Conservation (phyloP, 1,284 basidiomycete genomes). For the Ustanciosporium gigantosporum region DNA sequence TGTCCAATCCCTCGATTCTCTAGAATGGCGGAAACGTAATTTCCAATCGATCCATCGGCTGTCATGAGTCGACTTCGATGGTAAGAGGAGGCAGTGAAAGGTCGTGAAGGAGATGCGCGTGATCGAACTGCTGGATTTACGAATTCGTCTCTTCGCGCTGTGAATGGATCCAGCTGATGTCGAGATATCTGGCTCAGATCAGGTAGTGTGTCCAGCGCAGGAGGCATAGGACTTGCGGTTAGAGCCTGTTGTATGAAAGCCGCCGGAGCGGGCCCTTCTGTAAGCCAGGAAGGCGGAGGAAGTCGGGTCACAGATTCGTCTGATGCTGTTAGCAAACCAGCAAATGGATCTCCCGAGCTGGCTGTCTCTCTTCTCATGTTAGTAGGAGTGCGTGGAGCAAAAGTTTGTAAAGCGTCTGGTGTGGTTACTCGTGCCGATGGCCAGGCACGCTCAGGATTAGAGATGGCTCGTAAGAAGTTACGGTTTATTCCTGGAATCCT, state of each 20-base stretch:
- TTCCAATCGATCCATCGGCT: conserved; percentile 21
- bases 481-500: conserved; percentile 32
- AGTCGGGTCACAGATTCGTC: not conserved
- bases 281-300: not conserved
- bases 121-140: not conserved
- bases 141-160: not conserved
- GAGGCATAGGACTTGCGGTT: too few relatives aligned
- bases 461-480: too few relatives aligned
- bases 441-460: too few relatives aligned
- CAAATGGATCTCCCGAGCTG: not conserved
- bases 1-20: conserved; percentile 67
- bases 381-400: too few relatives aligned
- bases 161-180: too few relatives aligned
- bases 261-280: not conserved
- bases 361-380: too few relatives aligned
- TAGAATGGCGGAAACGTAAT: conserved; percentile 34
- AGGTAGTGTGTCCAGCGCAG: too few relatives aligned
- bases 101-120: conserved; percentile 2
- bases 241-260: not conserved
- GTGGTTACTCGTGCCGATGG: too few relatives aligned
- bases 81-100: conserved; percentile 33
- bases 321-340: not conserved
- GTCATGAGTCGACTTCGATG: conserved; percentile 28
- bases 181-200: too few relatives aligned
- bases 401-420: too few relatives aligned